Base-by-base conservation (phyloP, 2,329 filamentous ascomycete genomes). In the Emergomyces orientalis region DNA sequence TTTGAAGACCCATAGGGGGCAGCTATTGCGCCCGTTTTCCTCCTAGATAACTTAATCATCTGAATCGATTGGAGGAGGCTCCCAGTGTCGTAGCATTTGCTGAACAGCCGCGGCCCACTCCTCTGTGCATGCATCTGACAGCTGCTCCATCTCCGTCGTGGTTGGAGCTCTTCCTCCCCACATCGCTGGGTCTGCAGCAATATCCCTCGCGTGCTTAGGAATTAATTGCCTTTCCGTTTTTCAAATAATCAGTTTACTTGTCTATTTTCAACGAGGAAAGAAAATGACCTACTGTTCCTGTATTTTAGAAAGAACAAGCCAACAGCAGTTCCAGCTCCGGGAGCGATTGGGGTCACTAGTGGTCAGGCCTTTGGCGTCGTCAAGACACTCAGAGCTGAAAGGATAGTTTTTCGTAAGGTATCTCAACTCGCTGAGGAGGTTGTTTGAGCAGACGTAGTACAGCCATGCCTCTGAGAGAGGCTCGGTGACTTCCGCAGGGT, bases 281-380 rank as follows among this genome's bases (percentile, higher is more conserved):
- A 22, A 51, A 13, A 17, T 7, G 30, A 62, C 83, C 73, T 76
- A 87, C 86, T 87, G 85, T 62, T 84, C 82, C 27, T 81, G 78
- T 59, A 90, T 85, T 73, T 89, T 89, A 51, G 76, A 77, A 11
- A 91, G 76, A 39, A 88, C 85, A 55, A 91, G 76, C 88, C 88
- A 91, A 51, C 86, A 88, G 68, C 88, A 79, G 71, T 91, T 91
- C 88, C 88, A 91, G 71, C 87, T 90, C 30, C 85, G 81, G 68
- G 85, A 86, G 66, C 85, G 88, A 22, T 81, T 77, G 0, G 86
- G 86, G 65, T 90, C 88, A 34, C 76, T 78, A 62, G 82, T 79
- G 2, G 91, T 88, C 27, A 86, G 78, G 62, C 77, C 74, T 69
- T 87, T 86, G 0, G 88, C 88, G 69, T 89, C 86, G 59, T 83